phyloP scores from a whole-genome alignment of 768 basidiomycete genomes.

The Kwoniella shandongensis region DNA sequence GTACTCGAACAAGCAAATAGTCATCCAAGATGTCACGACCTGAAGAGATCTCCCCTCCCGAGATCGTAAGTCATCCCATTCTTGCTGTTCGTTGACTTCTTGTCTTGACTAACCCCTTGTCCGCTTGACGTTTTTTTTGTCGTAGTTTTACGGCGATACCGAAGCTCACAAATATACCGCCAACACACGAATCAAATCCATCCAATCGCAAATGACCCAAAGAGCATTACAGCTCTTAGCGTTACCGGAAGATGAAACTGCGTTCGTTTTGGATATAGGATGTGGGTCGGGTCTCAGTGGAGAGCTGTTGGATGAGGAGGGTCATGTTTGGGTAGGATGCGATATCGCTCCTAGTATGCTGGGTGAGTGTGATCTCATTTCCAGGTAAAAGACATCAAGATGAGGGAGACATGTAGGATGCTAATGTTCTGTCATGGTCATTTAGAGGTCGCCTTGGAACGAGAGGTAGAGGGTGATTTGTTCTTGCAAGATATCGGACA shows the following conservation, averaged over 20 bases:
- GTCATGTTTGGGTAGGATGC: slow-evolving; percentile 87
- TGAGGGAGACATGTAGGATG: not conserved
- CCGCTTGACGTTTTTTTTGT: too few relatives aligned
- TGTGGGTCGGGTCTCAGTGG: slow-evolving; percentile 96
- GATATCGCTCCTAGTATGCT: slow-evolving; percentile 98
- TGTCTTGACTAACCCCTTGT: too few relatives aligned
- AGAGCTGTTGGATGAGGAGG: slow-evolving; percentile 92
- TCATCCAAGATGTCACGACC: slow-evolving; percentile 70
- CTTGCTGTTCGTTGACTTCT: slow-evolving; percentile 2
- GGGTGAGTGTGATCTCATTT: slow-evolving; percentile 60
- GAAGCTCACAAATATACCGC: slow-evolving; percentile 96
- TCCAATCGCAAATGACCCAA: slow-evolving; percentile 97
- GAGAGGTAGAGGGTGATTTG: slow-evolving; percentile 93
- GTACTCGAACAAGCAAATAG: too few relatives aligned
- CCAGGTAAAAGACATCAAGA: not conserved
- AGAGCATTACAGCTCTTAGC: slow-evolving; percentile 88
- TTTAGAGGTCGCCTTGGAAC: slow-evolving; percentile 88
- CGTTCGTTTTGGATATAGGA: slow-evolving; percentile 89
- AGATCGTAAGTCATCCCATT: slow-evolving; percentile 66
- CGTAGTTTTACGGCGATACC: slow-evolving; percentile 90
- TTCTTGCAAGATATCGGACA: slow-evolving; percentile 98
- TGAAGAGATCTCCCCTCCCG: slow-evolving; percentile 82
- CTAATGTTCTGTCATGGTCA: not conserved
- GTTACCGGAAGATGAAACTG: slow-evolving; percentile 73
- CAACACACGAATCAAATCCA: slow-evolving; percentile 91